Base-by-base conservation (phyloP, 305 asterid species). In the Ilex paraguariensis region DNA sequence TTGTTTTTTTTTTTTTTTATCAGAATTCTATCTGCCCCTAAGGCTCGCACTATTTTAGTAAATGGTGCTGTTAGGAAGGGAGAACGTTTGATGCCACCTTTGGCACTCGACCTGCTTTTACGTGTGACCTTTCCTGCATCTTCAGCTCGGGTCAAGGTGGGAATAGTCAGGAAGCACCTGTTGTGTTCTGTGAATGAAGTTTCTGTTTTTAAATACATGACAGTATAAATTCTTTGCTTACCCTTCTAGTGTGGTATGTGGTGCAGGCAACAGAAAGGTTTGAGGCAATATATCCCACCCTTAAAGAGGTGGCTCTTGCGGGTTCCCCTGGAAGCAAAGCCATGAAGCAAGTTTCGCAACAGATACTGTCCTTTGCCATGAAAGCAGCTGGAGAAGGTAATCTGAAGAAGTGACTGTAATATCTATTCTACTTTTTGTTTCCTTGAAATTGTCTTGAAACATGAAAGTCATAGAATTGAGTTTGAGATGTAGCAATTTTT, bases 311-410 rank as follows among this genome's bases (percentile, higher is more conserved):
- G 58, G 88, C 98, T 21, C 89, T 91, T 67, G 87, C 95, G 67
- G 97, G 98, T 77, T 70, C 95, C 53, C 79, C 83, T 21, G 91
- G 97, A 69, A 89, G 97, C 85, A 88, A 88, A 81, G 94, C 95
- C 60, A 87, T 88, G 92, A 91, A 83, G 80, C 95, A 82, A 81
- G 85, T 85, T 50, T 70, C 95, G 4, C 84, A 69, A 63, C 91
- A 87, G 81, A 85, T 88, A 66, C 86, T 81, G 53, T 15, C 69
- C 53, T 44, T 87, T 53, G 73, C 79, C 30, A 57, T 82, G 59
- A 87, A 82, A 75, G 74, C 88, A 56, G 87, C 87, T 61, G 87
- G 83, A 61, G 92, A 85, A 86, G 98, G 96, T 87, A 73, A 59
- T 31, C 2, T 58, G 49, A 51, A 15, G 51, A 61, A 64, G 33